Evolutionary conservation across 2,329 filamentous ascomycete genomes (phyloP).

Genomic region (Colletotrichum viniferum): DNA sequence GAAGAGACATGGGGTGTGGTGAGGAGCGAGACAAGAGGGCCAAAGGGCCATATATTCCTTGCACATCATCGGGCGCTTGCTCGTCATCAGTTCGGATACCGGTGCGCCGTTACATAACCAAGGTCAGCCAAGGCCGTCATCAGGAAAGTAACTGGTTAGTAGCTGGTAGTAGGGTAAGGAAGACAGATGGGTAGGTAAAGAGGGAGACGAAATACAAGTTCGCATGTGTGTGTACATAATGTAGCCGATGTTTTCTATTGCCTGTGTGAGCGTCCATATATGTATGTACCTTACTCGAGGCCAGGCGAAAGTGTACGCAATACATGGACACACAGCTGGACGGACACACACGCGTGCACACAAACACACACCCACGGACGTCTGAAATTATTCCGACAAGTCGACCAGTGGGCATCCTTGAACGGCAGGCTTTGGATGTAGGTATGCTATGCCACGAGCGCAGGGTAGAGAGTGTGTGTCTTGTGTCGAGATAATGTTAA

Average conservation of each 20-base stretch:
- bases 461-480: background rate
- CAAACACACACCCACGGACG: background rate
- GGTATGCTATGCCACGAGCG: background rate
- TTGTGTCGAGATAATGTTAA: background rate
- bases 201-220: background rate
- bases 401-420: background rate
- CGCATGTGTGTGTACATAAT: background rate
- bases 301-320: background rate
- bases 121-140: background rate
- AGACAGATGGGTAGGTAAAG: background rate
- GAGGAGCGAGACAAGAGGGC: constrained; percentile 2
- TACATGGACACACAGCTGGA: background rate
- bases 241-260: background rate
- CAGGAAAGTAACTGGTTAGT: background rate
- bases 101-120: background rate
- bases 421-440: background rate
- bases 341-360: background rate
- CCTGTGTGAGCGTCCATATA: background rate
- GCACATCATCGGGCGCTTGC: constrained; percentile 1
- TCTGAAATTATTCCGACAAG: background rate
- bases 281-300: constrained; percentile 4
- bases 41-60: constrained; percentile 1
- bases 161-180: background rate
- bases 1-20: background rate
- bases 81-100: background rate